phyloP scores from a whole-genome alignment of 1,284 basidiomycete genomes.

The Chalciporus piperatoides region DNA sequence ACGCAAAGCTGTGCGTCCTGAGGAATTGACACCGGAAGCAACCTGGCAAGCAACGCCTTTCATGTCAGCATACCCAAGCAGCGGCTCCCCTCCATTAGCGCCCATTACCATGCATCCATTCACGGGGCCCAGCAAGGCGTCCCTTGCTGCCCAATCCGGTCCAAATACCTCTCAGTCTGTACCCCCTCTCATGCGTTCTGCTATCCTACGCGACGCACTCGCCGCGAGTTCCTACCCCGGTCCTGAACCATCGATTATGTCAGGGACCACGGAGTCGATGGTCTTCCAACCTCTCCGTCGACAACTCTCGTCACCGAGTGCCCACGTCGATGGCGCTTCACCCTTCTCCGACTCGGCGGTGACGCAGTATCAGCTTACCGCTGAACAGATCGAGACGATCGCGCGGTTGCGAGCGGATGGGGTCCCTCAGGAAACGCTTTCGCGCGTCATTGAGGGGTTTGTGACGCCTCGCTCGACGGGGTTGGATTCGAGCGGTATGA shows the following conservation, averaged over 20 bases:
- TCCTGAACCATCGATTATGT: neutral
- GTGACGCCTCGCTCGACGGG: neutral
- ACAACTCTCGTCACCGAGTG: neutral
- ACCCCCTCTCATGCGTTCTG: slow-evolving; percentile 9
- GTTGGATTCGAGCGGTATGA: neutral
- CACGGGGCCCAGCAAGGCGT: neutral
- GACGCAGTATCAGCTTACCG: slow-evolving; percentile 7
- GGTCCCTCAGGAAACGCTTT: slow-evolving; percentile 18
- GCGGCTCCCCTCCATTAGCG: neutral
- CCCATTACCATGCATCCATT: neutral
- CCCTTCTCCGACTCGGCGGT: neutral
- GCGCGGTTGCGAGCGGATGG: slow-evolving; percentile 8
- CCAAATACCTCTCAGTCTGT: neutral
- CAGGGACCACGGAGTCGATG: neutral
- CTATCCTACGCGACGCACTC: slow-evolving; percentile 15
- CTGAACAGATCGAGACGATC: slow-evolving; percentile 14
- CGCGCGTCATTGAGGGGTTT: slow-evolving; percentile 16
- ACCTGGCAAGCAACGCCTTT: slow-evolving; percentile 8
- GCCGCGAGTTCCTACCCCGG: neutral
- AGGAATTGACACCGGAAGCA: neutral
- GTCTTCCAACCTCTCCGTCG: slow-evolving; percentile 5
- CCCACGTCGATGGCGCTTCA: neutral
- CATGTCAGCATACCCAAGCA: neutral
- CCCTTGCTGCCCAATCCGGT: neutral
- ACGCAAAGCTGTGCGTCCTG: neutral